Base-by-base conservation (phyloP, 2,329 filamentous ascomycete genomes). In the Coleophoma cylindrospora region DNA sequence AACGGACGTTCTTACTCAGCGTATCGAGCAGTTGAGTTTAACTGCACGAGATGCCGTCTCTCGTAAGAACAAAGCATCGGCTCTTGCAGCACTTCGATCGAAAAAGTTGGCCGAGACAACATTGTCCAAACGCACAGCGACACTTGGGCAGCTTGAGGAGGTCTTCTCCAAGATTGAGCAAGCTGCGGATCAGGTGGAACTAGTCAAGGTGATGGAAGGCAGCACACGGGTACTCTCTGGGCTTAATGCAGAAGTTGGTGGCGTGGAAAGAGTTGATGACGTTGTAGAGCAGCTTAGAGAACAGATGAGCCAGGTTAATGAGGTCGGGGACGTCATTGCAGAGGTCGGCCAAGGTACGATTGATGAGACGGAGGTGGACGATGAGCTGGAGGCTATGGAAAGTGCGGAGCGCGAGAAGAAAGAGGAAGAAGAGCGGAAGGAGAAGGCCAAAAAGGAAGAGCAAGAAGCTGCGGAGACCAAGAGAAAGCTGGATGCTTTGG, bases 311-410 rank as follows among this genome's bases (percentile, higher is more conserved):
- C 83, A 86, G 59, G 83, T 86, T 21, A 91, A 96, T 63, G 92
- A 97, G 70, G 80, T 97, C 19, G 82, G 83, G 27, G 81, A 78
- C 49, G 84, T 92, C 38, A 78, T 97, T 54, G 83, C 84, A 47
- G 89, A 94, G 58, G 68, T 70, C 7, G 62, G 64, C 4, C 58
- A 63, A 41, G 75, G 71, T 12, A 72, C 70, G 55, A 74, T 95
- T 33, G 89, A 96, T 65, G 91, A 96, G 63, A 77, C 64, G 17
- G 91, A 95, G 66, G 81, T 97, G 49, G 91, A 96, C 58, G 87
- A 92, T 53, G 92, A 96, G 71, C 76, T 97, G 43, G 86, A 87
- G 57, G 84, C 77, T 3, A 72, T 99, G 71, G 84, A 79, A 62
- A 66, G 61, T 48, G 69, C 75, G 50, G 73, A 70, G 44, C 71